A percentile compares a stretch with the other conserved stretches of the same genome.
phyloP scores from a whole-genome alignment of 139 green algal genomes.

The Astrephomene gubernaculifera region DNA sequence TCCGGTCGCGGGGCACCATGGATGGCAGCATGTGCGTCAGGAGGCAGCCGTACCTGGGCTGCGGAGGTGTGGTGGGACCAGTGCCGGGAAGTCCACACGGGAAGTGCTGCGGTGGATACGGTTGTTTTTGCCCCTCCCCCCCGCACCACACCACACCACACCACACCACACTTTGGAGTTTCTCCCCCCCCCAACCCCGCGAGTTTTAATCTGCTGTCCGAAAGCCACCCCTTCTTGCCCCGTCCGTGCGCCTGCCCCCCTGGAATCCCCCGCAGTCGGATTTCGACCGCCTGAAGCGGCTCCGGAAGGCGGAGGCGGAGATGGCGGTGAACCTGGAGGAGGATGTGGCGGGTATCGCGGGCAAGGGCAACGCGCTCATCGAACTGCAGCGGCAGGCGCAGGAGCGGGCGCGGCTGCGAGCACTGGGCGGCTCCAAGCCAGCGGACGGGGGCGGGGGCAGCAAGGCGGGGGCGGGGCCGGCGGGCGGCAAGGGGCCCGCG shows the following conservation, averaged over 20 bases:
- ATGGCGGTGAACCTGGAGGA: constrained; percentile 63
- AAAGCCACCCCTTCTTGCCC: neutral
- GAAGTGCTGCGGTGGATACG: too few species aligned
- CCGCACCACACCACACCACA: too few species aligned
- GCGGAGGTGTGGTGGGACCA: too few species aligned
- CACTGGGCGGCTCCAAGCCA: neutral
- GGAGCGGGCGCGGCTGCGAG: constrained; percentile 27
- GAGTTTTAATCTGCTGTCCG: too few species aligned
- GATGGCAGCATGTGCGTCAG: too few species aligned
- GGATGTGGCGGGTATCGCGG: constrained; percentile 73
- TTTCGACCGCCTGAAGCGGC: constrained; percentile 63
- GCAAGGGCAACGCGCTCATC: constrained; percentile 80
- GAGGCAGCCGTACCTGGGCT: too few species aligned
- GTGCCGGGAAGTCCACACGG: too few species aligned
- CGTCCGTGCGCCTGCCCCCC: neutral
- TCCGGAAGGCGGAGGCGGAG: constrained; percentile 75
- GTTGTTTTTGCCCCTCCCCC: too few species aligned
- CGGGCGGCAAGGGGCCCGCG: neutral
- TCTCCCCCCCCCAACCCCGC: too few species aligned
- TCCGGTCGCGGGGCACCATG: too few species aligned
- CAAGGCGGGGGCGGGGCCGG: constrained; percentile 16
- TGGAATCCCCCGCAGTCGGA: constrained; percentile 38
- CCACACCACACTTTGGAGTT: too few species aligned
- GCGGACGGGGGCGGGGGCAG: neutral
- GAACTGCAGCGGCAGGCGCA: constrained; percentile 64